Evolutionary conservation across 1,284 basidiomycete species (phyloP).

Genomic region (Marasmius sp.): DNA sequence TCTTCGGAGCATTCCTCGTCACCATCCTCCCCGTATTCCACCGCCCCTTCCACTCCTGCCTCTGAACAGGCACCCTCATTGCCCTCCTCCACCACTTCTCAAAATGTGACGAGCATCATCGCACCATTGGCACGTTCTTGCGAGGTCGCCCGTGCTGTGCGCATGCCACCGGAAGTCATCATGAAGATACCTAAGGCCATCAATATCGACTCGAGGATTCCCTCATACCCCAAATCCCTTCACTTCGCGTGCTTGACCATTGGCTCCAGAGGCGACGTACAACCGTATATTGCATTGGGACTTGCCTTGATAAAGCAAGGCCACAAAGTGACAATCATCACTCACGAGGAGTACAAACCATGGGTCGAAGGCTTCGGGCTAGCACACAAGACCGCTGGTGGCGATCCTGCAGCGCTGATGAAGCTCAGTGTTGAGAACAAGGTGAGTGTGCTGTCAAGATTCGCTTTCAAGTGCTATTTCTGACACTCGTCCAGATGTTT

Average conservation of each 20-base stretch:
- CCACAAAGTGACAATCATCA: slow-evolving; percentile 59
- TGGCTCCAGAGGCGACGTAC: slow-evolving; percentile 51
- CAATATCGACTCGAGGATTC: slow-evolving; percentile 40
- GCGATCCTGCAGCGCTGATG: slow-evolving; percentile 76
- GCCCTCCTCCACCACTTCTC: slow-evolving; percentile 11
- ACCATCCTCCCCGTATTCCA: slow-evolving; percentile 6
- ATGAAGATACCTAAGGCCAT: slow-evolving; percentile 45
- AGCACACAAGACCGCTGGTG: slow-evolving; percentile 69
- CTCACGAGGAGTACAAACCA: slow-evolving; percentile 61
- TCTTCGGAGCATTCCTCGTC: not conserved
- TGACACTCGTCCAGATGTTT: slow-evolving; percentile 57
- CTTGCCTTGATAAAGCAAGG: slow-evolving; percentile 49
- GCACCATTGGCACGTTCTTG: slow-evolving; percentile 39
- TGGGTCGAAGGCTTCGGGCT: slow-evolving; percentile 70
- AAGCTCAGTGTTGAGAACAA: slow-evolving; percentile 62
- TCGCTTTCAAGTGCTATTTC: too few species aligned
- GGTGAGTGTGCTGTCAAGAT: slow-evolving; percentile 25
- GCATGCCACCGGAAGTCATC: slow-evolving; percentile 18
- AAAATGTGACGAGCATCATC: slow-evolving; percentile 34
- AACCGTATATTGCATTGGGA: slow-evolving; percentile 52
- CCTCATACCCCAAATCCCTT: slow-evolving; percentile 30
- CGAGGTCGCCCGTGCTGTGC: not conserved
- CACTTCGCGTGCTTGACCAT: slow-evolving; percentile 51
- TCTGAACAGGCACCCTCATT: not conserved
- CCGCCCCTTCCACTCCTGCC: slow-evolving; percentile 4